Evolutionary conservation across 805 yeast species (phyloP), one percentile per base, ranked within the genome.

Genomic region (Yamadazyma sp.): DNA sequence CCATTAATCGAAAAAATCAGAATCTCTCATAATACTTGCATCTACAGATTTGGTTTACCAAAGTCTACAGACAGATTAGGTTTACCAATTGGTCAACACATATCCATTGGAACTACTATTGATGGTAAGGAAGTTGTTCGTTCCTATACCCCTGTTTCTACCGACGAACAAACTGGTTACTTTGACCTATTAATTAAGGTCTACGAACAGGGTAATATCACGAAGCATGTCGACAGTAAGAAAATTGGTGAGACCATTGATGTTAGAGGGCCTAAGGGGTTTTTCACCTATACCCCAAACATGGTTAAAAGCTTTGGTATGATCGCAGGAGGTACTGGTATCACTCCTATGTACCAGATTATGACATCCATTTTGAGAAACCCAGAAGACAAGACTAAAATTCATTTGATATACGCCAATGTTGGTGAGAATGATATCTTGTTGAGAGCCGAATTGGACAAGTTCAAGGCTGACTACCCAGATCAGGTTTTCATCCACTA

Each of bases 271-370:
- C 98, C 98, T 52, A 86, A 85, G 65, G 97, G 98, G 6, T 78
- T 78, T 54, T 88, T 85, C 71, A 75, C 80, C 45, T 90, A 90
- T 67, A 70, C 78, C 37, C 88, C 95, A 50, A 86, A 85, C 64
- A 80, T 83, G 80, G 80, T 77, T 40, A 67, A 73, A 41, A 73
- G 75, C 43, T 72, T 90, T 42, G 88, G 84, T 38, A 90, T 90
- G 97, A 80, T 91, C 48, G 95, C 96, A 28, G 97, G 97, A 50
- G 98, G 97, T 55, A 87, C 97, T 25, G 97, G 97, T 60, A 84
- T 89, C 54, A 84, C 96, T 6, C 96, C 96, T 59, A 89, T 89
- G 96, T 87, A 80, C 64, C 96, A 89, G 70, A 82, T 89, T 49
- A 79, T 90, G 49, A 84, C 85, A 50, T 85, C 95, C 10, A 82